Percentiles rank a stretch among this genome's conserved stretches.
phyloP scores from a whole-genome alignment of 805 yeast genomes.

The Saturnispora halmiae region DNA sequence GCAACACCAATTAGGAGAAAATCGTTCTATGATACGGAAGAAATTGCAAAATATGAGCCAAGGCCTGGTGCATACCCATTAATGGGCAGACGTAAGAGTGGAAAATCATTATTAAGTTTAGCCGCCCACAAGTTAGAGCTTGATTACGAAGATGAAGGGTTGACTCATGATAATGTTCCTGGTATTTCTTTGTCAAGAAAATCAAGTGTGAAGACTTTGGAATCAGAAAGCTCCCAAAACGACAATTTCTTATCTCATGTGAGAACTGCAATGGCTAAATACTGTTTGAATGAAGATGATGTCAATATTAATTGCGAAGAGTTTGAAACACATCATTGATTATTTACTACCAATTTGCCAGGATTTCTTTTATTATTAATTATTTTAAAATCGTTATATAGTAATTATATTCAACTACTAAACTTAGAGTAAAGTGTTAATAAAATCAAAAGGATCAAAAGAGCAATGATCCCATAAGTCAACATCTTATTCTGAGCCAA shows the following conservation, averaged over 20 bases:
- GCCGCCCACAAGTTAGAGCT: constrained; percentile 61
- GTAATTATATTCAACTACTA: constrained; percentile 37
- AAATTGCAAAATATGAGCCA: constrained; percentile 37
- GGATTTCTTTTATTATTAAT: not conserved
- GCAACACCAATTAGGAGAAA: constrained; percentile 24
- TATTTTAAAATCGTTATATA: too few species aligned
- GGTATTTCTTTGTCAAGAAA: constrained; percentile 25
- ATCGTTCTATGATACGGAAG: constrained; percentile 26
- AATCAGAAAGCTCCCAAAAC: constrained; percentile 18
- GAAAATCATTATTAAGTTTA: constrained; percentile 61
- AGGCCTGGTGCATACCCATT: constrained; percentile 29
- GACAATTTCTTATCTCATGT: constrained; percentile 34
- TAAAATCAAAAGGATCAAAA: constrained; percentile 69
- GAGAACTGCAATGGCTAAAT: constrained; percentile 34
- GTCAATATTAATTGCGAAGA: constrained; percentile 46
- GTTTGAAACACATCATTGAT: constrained; percentile 37
- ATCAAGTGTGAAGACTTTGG: constrained; percentile 23
- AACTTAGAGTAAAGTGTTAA: constrained; percentile 80
- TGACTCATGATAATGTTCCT: constrained; percentile 28
- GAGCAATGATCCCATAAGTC: constrained; percentile 85
- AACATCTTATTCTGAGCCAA: constrained; percentile 85
- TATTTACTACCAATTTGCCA: not conserved
- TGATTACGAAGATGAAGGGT: constrained; percentile 43
- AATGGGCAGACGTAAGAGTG: constrained; percentile 57
- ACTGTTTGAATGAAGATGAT: constrained; percentile 25